These are phyloP conservation scores for Knoxdaviesia proteae DNA, from an alignment of 2,329 filamentous ascomycete species.

Conservation along the genomic window DNA sequence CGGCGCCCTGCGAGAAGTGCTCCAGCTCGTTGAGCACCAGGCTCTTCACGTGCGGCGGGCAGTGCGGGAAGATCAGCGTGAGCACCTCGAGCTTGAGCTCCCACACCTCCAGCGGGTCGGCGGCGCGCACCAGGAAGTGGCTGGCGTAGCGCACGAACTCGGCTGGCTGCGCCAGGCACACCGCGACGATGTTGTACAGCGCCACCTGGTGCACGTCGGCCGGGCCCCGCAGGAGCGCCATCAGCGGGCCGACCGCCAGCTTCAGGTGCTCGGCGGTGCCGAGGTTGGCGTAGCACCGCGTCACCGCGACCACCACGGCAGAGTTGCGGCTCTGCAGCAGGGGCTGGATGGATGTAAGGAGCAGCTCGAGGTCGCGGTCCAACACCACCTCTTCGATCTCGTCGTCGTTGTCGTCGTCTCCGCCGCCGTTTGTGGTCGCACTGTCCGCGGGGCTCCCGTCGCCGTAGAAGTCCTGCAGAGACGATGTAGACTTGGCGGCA, in stretches of 20 bases:
- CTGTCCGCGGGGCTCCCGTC: constrained; percentile 27
- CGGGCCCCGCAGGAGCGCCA: constrained; percentile 66
- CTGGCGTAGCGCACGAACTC: constrained; percentile 76
- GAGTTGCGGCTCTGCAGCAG: constrained; percentile 84
- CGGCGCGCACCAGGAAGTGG: constrained; percentile 71
- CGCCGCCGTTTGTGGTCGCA: constrained; percentile 12
- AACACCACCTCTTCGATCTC: constrained; percentile 41
- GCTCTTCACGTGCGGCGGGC: constrained; percentile 53
- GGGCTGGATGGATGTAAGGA: constrained; percentile 63
- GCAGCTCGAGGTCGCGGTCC: constrained; percentile 63
- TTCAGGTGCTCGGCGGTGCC: constrained; percentile 60
- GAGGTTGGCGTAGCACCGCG: constrained; percentile 66
- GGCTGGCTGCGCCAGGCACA: constrained; percentile 54
- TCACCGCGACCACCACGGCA: constrained; percentile 74
- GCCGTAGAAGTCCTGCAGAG: constrained; percentile 60
- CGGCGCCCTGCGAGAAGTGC: constrained; percentile 58
- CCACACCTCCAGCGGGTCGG: constrained; percentile 67
- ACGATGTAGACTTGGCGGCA: no score
- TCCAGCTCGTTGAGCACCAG: constrained; percentile 83
- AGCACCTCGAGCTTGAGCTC: constrained; percentile 79
- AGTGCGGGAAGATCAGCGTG: constrained; percentile 76
- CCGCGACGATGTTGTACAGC: constrained; percentile 86
- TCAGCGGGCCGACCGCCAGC: constrained; percentile 58
- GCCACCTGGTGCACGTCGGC: constrained; percentile 79
- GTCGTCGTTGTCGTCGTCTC: constrained; percentile 20